A percentile compares a stretch with the other conserved stretches of the same genome.
These are phyloP conservation scores for Hemisphaericaspora xylofermentans DNA, from an alignment of 1,139 yeast genomes.

Conservation along the genomic window DNA sequence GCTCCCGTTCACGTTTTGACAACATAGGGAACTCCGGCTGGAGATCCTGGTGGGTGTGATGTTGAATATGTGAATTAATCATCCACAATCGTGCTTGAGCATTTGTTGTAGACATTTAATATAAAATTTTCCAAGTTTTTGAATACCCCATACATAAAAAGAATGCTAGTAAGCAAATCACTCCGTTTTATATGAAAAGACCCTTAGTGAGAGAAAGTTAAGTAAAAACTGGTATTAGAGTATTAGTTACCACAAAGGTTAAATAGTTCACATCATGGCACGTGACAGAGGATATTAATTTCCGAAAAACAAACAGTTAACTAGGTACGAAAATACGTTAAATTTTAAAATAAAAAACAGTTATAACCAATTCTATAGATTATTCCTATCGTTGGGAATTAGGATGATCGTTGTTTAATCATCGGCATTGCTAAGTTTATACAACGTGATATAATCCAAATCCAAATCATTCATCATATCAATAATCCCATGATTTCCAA, in stretches of 20 bases:
- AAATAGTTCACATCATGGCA: constrained; percentile 12
- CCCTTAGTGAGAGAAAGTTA: too few species aligned
- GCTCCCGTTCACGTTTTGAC: constrained; percentile 15
- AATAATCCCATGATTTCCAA: constrained; percentile 52
- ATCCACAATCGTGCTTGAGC: constrained; percentile 19
- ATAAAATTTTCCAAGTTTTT: neutral
- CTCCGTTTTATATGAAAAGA: too few species aligned
- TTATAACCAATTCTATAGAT: too few species aligned
- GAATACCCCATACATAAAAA: too few species aligned
- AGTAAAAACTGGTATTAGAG: too few species aligned
- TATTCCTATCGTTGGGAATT: neutral
- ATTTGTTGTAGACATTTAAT: constrained; percentile 5
- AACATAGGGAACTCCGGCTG: constrained; percentile 22
- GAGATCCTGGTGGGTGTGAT: constrained; percentile 5
- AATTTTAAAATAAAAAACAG: too few species aligned
- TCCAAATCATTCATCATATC: constrained; percentile 55
- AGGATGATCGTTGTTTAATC: too few species aligned
- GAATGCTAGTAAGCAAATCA: too few species aligned
- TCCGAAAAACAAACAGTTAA: neutral
- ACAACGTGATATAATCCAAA: constrained; percentile 49
- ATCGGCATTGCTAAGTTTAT: constrained; percentile 43
- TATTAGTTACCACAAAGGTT: too few species aligned
- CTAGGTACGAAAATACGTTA: neutral
- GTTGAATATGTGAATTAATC: constrained; percentile 20
- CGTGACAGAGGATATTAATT: constrained; percentile 9